Evolutionary conservation across 192 early-diverging fungal genomes (phyloP), one percentile per base, ranked within the genome.

Genomic region (Pilaira anomala): DNA sequence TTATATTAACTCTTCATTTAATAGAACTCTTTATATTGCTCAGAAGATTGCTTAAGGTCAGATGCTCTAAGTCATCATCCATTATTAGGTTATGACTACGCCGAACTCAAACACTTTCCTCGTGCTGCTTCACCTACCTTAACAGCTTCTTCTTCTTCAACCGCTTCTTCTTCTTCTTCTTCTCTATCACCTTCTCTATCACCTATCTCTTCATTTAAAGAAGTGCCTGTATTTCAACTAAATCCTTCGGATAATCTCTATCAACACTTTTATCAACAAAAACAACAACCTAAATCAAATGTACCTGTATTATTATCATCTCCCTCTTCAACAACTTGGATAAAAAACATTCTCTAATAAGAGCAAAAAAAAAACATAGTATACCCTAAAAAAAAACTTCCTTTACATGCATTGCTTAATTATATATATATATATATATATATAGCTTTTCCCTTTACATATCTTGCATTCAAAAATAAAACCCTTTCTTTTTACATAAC

Each of bases 11-110:
- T 28, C 26, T 29, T 41, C 28, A 24, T 14, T 13, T 12, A 59
- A 16, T 49, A 73, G 71, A 67, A 73, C 40, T 67, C 71, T 40
- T 60, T 73, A 22, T 73, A 73, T 58, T 73, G 71, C 48, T 60
- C 54, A 46, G 72, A 73, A 54, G 56, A 45, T 29, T 73, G 72
- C 42, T 52, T 73, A 8, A 46, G 62, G 19, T 48, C 59, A 21
- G 72, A 73, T 36, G 66, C 72, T 29, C 42, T 72, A 30, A 63
- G 42, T 39, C 65, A 68, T 36, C 72, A 73, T 39, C 72, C 72
- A 5, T 29, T 73, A 6, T 44, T 73, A 36, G 72, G 72, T n/a
- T 73, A 73, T 53, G 57, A 68, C 57, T 73, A 68, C 59, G 52
- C 65, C 39, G 72, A 67, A 63, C 61, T 73, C 5, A 66, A 68